Conservation (phyloP, 768 basidiomycete species). For the Tremella mesenterica region DNA sequence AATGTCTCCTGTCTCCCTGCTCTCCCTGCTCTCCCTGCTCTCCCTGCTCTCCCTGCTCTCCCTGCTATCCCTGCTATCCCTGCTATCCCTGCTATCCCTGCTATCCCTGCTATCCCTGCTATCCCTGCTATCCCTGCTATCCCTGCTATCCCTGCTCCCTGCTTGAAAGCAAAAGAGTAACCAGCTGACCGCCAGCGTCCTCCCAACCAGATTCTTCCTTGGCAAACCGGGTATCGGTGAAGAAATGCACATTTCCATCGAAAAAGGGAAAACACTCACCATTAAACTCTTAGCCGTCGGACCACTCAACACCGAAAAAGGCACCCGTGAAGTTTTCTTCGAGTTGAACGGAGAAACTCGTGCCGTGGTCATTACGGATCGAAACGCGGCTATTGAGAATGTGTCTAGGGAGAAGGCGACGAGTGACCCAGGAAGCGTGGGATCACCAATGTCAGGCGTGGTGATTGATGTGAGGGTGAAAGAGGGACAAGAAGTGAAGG, state of each 20-base stretch:
- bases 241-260: slow-evolving; percentile 90
- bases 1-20: slow-evolving; percentile 8
- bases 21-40: too few species aligned
- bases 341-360: slow-evolving; percentile 97
- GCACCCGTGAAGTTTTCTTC: slow-evolving; percentile 95
- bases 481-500: slow-evolving; percentile 95
- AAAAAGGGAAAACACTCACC: slow-evolving; percentile 81
- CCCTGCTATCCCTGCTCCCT: too few species aligned
- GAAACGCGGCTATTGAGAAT: slow-evolving; percentile 92
- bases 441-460: slow-evolving; percentile 95
- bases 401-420: slow-evolving; percentile 91
- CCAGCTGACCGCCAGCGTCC: too few species aligned
- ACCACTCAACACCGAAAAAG: slow-evolving; percentile 80
- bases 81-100: too few species aligned
- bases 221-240: slow-evolving; percentile 83
- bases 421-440: slow-evolving; percentile 88
- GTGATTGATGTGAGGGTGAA: slow-evolving; percentile 97
- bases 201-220: slow-evolving; percentile 96
- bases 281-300: slow-evolving; percentile 92
- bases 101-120: too few species aligned
- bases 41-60: too few species aligned
- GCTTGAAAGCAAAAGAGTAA: too few species aligned
- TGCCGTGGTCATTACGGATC: slow-evolving; percentile 90
- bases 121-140: too few species aligned
- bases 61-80: too few species aligned